Base-by-base conservation (phyloP, 345 rosid species). In the Iberis pinnata region DNA sequence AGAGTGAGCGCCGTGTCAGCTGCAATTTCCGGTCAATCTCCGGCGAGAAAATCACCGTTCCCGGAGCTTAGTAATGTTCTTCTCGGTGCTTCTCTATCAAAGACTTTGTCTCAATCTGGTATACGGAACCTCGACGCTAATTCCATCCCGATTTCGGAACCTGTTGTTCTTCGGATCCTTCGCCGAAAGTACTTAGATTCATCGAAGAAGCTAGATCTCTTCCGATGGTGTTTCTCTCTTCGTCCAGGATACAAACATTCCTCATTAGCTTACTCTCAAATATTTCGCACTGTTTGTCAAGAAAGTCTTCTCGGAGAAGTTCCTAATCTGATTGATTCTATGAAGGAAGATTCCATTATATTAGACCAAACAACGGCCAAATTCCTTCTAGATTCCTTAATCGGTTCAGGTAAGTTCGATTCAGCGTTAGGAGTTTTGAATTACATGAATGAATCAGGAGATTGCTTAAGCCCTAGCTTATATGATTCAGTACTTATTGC, bases 401-500 rank as follows among this genome's bases (percentile, higher is more conserved):
- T 85, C 55, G 63, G 73, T 16, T 61, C 74, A 0, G 86, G 89
- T 55, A 81, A 81, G 63, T 79, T 80, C 3, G 89, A 80, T 17
- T 70, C 61, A 8, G 93, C 95, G 10, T 60, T 83, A 9, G 81
- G 74, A 55, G 72, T 88, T 60, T 80, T 92, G 63, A 88, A 79
- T 76, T 68, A 69, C 64, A 81, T 92, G 84, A 95, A 84, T 59
- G 86, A 70, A 59, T 65, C 60, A 33, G 84, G 85, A 35, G 70
- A 64, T 50, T 55, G 62, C 58, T 58, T 76, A 52, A 71, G 70
- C 60, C 67, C 75, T 31, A 63, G 57, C 12, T 52, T 83, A 38
- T 84, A 92, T 54, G 86, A 80, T 50, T 68, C 86, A 17, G 77
- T 92, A 45, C 68, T 92, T 25, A 50, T 81, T 27, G 93, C 95